Conservation (phyloP, 106 monocot genomes). For the Dioscorea alata region DNA sequence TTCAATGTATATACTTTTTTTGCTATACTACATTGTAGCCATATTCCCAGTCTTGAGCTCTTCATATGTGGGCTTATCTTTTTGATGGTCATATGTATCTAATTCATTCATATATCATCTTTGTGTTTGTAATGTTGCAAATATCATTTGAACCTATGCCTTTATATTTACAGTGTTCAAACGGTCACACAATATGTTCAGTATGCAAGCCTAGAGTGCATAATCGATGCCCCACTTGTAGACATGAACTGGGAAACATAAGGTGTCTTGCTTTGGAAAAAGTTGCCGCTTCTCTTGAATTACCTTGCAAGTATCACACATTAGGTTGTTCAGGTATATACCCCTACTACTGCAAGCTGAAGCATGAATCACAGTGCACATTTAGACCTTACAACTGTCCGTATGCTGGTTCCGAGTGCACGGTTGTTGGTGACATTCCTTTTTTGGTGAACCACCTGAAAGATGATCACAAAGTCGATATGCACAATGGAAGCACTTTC, state of each 20-base stretch:
- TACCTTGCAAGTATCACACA: conserved; percentile 13
- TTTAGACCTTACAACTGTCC: conserved; percentile 17
- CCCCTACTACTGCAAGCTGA: conserved; percentile 14
- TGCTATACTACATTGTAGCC: no score
- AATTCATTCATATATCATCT: background rate
- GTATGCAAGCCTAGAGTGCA: conserved; percentile 16
- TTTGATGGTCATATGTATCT: background rate
- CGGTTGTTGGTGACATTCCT: conserved; percentile 12
- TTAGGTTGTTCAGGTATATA: conserved; percentile 12
- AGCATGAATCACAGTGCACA: conserved; percentile 13
- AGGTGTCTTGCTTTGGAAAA: conserved; percentile 15
- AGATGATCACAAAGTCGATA: conserved; percentile 17
- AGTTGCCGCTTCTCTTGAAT: conserved; percentile 14
- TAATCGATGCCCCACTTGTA: conserved; percentile 13
- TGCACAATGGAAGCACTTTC: conserved; percentile 19
- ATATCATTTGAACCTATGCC: no score
- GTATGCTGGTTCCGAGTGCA: conserved; percentile 21
- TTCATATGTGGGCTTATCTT: background rate
- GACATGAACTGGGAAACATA: conserved; percentile 18
- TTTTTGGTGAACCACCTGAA: conserved; percentile 14
- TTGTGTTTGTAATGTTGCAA: no score
- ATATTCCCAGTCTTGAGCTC: background rate
- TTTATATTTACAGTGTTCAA: conserved; percentile 8
- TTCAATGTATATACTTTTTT: no score
- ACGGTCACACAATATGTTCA: conserved; percentile 14